phyloP scores from a whole-genome alignment of 495 filamentous ascomycete genomes.

The Bombardia bombarda region DNA sequence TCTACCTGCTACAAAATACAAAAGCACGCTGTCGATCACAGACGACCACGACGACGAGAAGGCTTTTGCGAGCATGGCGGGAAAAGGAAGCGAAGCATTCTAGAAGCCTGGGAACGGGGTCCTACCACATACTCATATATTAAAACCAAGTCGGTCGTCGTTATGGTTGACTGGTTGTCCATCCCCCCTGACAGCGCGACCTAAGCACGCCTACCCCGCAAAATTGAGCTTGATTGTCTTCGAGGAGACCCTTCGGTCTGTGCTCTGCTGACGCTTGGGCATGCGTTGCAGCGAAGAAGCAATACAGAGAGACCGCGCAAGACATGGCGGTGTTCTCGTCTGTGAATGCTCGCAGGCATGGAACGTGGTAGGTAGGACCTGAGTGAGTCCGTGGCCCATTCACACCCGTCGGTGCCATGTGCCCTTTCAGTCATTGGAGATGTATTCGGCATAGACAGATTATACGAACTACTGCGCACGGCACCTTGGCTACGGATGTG shows the following conservation, averaged over 20 bases:
- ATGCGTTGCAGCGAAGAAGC: conserved; percentile 9
- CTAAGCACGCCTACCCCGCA: too few species aligned
- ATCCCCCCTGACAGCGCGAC: too few species aligned
- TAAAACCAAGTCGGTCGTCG: conserved; percentile 4
- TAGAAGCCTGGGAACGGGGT: conserved; percentile 14
- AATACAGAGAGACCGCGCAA: conserved; percentile 4
- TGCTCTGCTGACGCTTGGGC: too few species aligned
- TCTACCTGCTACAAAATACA: conserved; percentile 24
- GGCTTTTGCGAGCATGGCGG: conserved; percentile 3
- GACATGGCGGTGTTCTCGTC: conserved; percentile 5
- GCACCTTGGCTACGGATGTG: too few species aligned
- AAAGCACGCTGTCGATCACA: conserved; percentile 8
- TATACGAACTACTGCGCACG: too few species aligned
- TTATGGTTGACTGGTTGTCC: too few species aligned
- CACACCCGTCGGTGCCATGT: neutral
- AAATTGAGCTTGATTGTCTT: conserved; percentile 1
- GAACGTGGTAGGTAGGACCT: neutral
- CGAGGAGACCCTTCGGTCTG: too few species aligned
- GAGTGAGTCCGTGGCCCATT: neutral
- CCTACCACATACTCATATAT: conserved; percentile 11
- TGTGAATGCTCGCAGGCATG: neutral
- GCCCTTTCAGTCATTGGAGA: too few species aligned
- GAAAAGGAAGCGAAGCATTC: conserved; percentile 18
- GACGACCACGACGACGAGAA: too few species aligned
- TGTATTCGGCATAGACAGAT: too few species aligned